Percentiles rank a stretch among this genome's conserved stretches.
phyloP scores from a whole-genome alignment of 2,329 filamentous ascomycete genomes.

The Nothopassalora personata region DNA sequence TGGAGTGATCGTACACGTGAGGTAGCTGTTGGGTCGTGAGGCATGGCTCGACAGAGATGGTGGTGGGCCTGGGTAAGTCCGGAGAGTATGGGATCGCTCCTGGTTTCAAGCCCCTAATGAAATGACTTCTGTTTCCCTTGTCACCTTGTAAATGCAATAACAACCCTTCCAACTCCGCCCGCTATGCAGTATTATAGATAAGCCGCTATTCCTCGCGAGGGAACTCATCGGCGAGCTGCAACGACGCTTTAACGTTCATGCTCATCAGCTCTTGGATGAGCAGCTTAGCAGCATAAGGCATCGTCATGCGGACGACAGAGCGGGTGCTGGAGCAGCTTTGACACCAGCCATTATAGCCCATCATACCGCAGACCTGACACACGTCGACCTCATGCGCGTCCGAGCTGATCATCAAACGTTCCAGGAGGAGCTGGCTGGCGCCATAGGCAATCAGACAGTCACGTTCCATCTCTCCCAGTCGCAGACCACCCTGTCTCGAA shows the following conservation, averaged over 20 bases:
- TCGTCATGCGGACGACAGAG: conserved; percentile 84
- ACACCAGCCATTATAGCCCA: conserved; percentile 93
- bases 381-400: conserved; percentile 90
- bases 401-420: conserved; percentile 89
- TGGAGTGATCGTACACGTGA: too few species aligned
- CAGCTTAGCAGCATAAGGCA: conserved; percentile 96
- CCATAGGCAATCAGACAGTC: conserved; percentile 98
- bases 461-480: conserved; percentile 97
- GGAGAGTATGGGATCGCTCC: too few species aligned
- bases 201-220: conserved; percentile 41
- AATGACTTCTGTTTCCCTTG: not conserved
- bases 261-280: conserved; percentile 92
- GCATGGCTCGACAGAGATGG: too few species aligned
- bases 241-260: conserved; percentile 94
- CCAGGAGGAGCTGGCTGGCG: conserved; percentile 82
- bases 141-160: not conserved
- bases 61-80: too few species aligned
- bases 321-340: conserved; percentile 83
- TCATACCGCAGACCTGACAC: conserved; percentile 88
- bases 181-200: conserved; percentile 8
- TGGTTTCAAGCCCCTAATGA: too few species aligned
- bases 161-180: conserved; percentile 3
- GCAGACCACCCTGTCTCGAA: conserved; percentile 83
- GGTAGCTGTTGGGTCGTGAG: too few species aligned
- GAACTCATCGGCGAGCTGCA: conserved; percentile 93